phyloP scores from a whole-genome alignment of 768 basidiomycete genomes.

The Phallus indusiatus region DNA sequence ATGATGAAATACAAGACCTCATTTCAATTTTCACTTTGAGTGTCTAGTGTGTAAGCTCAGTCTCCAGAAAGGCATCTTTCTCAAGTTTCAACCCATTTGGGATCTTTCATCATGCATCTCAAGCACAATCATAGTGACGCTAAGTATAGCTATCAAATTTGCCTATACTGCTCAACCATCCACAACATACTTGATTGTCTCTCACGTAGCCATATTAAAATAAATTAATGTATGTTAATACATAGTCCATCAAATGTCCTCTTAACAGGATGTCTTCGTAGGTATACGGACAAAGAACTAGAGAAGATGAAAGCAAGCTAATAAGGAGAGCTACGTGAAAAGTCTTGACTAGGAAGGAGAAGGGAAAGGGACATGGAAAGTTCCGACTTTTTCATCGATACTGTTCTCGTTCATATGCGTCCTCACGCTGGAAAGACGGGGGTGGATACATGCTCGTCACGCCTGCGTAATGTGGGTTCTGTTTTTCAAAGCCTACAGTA shows the following conservation, averaged over 20 bases:
- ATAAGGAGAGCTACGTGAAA: constrained; percentile 14
- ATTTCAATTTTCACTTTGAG: no score
- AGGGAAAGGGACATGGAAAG: not conserved
- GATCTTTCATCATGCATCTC: no score
- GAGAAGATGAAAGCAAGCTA: not conserved
- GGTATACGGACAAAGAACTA: not conserved
- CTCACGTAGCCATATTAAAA: constrained; percentile 18
- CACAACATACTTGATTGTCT: constrained; percentile 19
- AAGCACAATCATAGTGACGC: no score
- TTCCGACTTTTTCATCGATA: constrained; percentile 13
- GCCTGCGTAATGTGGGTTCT: constrained; percentile 26
- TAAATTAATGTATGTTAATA: not conserved
- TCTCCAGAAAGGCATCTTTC: no score
- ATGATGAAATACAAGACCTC: no score
- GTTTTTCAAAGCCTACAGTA: constrained; percentile 23
- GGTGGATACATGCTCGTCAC: constrained; percentile 24
- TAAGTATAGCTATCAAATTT: no score
- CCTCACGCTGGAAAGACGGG: constrained; percentile 15
- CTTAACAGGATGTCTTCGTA: no score
- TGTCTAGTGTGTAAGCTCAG: no score
- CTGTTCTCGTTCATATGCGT: constrained; percentile 16
- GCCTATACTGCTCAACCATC: no score
- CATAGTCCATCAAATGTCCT: not conserved
- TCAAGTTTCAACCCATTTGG: no score
- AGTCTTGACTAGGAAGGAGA: not conserved